Evolutionary conservation across 768 basidiomycete species (phyloP), one percentile per base, ranked within the genome.

Genomic region (Leccinum olivaceopallidum): DNA sequence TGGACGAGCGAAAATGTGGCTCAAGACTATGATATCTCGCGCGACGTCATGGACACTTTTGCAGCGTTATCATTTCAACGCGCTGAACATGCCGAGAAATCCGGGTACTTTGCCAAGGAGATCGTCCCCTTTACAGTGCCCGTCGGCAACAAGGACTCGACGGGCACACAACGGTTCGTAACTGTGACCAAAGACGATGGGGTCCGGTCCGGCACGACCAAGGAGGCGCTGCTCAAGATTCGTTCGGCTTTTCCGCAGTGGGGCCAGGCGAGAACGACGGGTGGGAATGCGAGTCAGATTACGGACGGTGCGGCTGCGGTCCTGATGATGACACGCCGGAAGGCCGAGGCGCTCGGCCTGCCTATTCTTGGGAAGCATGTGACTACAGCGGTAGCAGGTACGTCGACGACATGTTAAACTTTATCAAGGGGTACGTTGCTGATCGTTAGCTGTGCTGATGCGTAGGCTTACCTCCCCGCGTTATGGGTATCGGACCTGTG

Each of bases 1-100:
- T 93, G 92, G 92, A 92, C 92, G 6, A 88, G 87, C 64, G 92
- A 94, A 74, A 94, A 92, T 63, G 89, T 94, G 34, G 92, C 92
- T 0, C 74, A 76, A 34, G 89, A 93, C 48, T 93, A 85, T 73
- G 74, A 83, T 60, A 77, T 94, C 60, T 81, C 87, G 53, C 81
- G 92, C 37, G 84, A 89, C 55, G 83, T 87, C 59, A 90, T 92
- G 80, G 92, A 94, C 69, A 79, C 77, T 37, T 87, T 85, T 67
- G 87, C 92, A 2, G 88, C 91, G 2, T 68, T 75, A 51, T 94
- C 92, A 0, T 92, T 88, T 72, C 87, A 88, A 65, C 86, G 86
- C 18, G 92, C 92, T 24, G 90, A 92, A 74, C 77, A 75, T 22
- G 92, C 92, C 1, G 81, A 93, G 60, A 85, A 82, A 65, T 71